Evolutionary conservation across 1,284 basidiomycete species (phyloP).

Genomic region (Fomitopsis pinicola): DNA sequence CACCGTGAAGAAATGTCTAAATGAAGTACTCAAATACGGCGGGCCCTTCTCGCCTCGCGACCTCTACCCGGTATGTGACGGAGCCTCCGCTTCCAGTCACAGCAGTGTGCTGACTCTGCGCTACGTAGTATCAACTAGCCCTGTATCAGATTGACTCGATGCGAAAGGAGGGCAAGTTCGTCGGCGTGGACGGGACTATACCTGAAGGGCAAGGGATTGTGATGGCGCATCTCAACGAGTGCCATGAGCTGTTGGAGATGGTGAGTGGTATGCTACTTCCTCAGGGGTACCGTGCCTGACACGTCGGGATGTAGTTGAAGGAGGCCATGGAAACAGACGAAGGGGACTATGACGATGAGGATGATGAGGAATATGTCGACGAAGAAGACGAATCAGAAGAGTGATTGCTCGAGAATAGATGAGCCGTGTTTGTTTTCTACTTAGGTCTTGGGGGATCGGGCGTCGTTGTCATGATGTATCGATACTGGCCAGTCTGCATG

Average conservation of each 20-base stretch:
- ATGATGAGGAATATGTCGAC: constrained; percentile 25
- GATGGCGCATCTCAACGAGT: constrained; percentile 94
- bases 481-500: neutral
- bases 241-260: constrained; percentile 94
- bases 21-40: constrained; percentile 96
- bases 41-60: constrained; percentile 95
- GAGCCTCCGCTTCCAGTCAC: neutral
- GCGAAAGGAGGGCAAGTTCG: constrained; percentile 90
- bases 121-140: constrained; percentile 83
- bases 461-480: neutral
- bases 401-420: neutral
- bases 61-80: constrained; percentile 78
- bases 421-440: neutral
- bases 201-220: constrained; percentile 98
- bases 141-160: constrained; percentile 94
- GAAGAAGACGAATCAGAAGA: constrained; percentile 21
- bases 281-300: neutral
- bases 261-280: constrained; percentile 34
- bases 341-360: constrained; percentile 42
- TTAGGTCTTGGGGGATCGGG: neutral
- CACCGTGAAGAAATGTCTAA: constrained; percentile 94
- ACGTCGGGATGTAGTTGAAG: constrained; percentile 48
- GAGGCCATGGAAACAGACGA: constrained; percentile 74
- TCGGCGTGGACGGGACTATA: constrained; percentile 77
- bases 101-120: neutral